Evolutionary conservation across 2,329 filamentous ascomycete species (phyloP), one percentile per base, ranked within the genome.

Genomic region (Truncatella angustata): DNA sequence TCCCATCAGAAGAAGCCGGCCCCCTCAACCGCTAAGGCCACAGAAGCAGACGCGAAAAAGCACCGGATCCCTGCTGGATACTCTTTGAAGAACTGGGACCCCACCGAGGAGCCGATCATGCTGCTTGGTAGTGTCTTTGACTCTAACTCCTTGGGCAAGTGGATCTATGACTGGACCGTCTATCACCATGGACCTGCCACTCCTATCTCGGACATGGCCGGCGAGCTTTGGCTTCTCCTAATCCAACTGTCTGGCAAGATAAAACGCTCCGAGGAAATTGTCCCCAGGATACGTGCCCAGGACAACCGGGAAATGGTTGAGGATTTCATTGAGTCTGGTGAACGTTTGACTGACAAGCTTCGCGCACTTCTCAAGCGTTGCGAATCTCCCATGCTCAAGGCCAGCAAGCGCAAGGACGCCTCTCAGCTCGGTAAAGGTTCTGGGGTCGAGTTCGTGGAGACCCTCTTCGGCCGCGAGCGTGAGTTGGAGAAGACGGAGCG

Each of bases 161-260:
- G 94, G 94, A 95, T 99, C 66, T 99, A 96, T 73, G 94, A 97
- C 79, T 99, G 94, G 94, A 97, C 94, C 16, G 90, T 97, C 58
- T 96, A 90, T 75, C 86, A 88, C 68, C 86, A 95, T 60, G 90
- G 90, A 34, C 83, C 91, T 12, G 48, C 35, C 14, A 91, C 88
- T 10, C 90, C 91, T 47, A 90, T 97, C 65, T 84, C 91, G 49
- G 91, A 97, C 59, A 86, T 96, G 71, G 92, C 94, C 2, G 94
- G 93, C 60, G 92, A 97, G 65, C 80, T 99, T 50, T 99, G 94
- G 94, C 81, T 97, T 21, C 80, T 97, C 45, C 82, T 97, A 54
- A 97, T 97, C 70, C 90, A 97, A 72, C 80, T 97, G 42, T 88
- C 91, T 12, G 91, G 91, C 67, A 97, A 97, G 76, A 83, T 97